Percentiles rank a stretch among this genome's conserved stretches.
These are phyloP conservation scores for Podaxis rugospora DNA, from an alignment of 768 basidiomycete genomes.

Conservation along the genomic window DNA sequence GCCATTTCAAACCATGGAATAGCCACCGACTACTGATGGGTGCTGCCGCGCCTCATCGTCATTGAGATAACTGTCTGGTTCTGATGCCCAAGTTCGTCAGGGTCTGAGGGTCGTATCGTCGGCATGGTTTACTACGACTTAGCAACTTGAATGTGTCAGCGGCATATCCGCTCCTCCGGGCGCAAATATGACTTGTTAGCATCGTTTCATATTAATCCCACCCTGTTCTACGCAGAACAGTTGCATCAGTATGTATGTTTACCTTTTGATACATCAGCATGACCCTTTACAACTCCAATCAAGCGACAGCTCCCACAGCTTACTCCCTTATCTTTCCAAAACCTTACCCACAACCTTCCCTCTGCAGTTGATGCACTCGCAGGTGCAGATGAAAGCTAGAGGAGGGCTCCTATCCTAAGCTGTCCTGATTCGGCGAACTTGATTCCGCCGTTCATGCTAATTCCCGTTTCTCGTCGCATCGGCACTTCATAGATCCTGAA, in stretches of 20 bases:
- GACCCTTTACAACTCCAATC: not conserved
- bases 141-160: not conserved
- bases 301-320: not conserved
- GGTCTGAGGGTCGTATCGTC: no score
- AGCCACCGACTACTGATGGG: no score
- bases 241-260: no score
- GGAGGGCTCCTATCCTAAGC: not conserved
- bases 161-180: not conserved
- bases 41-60: no score
- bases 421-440: not conserved
- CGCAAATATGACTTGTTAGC: not conserved
- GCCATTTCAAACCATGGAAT: no score
- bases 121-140: no score
- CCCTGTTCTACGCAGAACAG: not conserved
- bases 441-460: not conserved
- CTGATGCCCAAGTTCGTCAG: no score
- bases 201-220: not conserved
- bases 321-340: not conserved
- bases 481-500: not conserved
- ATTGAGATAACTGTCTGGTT: no score
- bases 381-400: not conserved
- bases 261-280: no score
- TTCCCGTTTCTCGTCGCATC: not conserved
- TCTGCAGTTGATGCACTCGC: not conserved
- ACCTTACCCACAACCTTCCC: not conserved